Evolutionary conservation across 78 protist genomes (phyloP).

Genomic region (Speleostelium caveatum): DNA sequence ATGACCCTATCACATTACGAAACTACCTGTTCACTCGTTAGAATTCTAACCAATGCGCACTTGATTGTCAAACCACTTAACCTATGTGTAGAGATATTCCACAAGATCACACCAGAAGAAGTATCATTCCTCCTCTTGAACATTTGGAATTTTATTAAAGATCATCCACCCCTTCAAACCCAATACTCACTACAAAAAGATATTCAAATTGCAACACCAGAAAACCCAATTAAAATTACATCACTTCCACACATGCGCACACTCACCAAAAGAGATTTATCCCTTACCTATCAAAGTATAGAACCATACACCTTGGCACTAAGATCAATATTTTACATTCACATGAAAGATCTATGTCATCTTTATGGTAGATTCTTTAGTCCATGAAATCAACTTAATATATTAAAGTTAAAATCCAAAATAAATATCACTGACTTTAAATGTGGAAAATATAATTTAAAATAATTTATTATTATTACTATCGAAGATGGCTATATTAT

Average conservation of each 20-base stretch:
- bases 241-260: neutral
- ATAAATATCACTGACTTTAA: too few species aligned
- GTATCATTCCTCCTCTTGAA: constrained; percentile 24
- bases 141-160: constrained; percentile 62
- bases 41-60: constrained; percentile 7
- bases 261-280: neutral
- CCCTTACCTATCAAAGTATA: neutral
- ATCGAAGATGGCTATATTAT: too few species aligned
- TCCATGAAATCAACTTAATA: neutral
- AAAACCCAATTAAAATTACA: neutral
- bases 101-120: constrained; percentile 34
- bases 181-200: neutral
- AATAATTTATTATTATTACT: too few species aligned
- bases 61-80: constrained; percentile 23
- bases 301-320: constrained; percentile 22
- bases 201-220: neutral
- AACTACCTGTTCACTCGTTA: constrained; percentile 18
- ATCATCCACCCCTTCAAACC: constrained; percentile 8
- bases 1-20: constrained; percentile 34
- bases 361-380: constrained; percentile 39
- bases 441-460: too few species aligned
- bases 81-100: constrained; percentile 6
- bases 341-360: constrained; percentile 29
- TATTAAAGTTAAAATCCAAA: too few species aligned
- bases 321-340: constrained; percentile 61